Evolutionary conservation across 805 yeast genomes (phyloP), one percentile per base, ranked within the genome.

Genomic region (Brettanomyces anomalus): DNA sequence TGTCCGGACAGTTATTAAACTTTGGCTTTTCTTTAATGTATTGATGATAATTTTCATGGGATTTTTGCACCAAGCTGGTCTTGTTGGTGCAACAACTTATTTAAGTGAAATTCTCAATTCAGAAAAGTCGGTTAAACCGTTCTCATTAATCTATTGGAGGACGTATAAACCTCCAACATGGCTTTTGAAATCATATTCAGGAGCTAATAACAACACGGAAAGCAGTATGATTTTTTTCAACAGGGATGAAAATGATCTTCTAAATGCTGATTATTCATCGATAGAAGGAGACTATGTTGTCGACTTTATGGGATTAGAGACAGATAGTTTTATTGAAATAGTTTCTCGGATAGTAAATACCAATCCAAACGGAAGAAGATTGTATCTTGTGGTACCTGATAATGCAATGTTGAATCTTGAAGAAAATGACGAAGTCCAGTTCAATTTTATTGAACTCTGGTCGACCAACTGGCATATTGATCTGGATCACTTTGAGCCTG

Each of bases 131-230:
- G 3, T 16, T 7, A 16, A n/a, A 32, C 34, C 34, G n/a, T 32
- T 16, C n/a, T 64, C 76, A 0, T 72, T 76, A 31, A 55, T 90
- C 4, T 90, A 95, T 87, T 90, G 97, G 97, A 79, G 87, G 58
- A 87, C 96, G 0, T 93, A 90, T 53, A 75, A 86, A 4, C 97
- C 97, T 0, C 97, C 98, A 3, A 74, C 86, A 4, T 93, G 96
- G 95, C 58, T 90, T 45, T 33, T 60, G 19, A n/a, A 37, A 16
- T 7, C 28, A 24, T 24, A 24, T 24, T 11, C 6, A 11, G 10
- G 10, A 7, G 33, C 33, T 17, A 6, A 20, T 18, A n/a, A 13
- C 14, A 11, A 11, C 11, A 10, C 17, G 18, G 13, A 20, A 10
- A n/a, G 13, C 3, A 17, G 10, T 18, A 10, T n/a, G 18, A 17